Evolutionary conservation across 257 asterid genomes (phyloP), one percentile per base, ranked within the genome.

Genomic region (Ehretia macrophylla): DNA sequence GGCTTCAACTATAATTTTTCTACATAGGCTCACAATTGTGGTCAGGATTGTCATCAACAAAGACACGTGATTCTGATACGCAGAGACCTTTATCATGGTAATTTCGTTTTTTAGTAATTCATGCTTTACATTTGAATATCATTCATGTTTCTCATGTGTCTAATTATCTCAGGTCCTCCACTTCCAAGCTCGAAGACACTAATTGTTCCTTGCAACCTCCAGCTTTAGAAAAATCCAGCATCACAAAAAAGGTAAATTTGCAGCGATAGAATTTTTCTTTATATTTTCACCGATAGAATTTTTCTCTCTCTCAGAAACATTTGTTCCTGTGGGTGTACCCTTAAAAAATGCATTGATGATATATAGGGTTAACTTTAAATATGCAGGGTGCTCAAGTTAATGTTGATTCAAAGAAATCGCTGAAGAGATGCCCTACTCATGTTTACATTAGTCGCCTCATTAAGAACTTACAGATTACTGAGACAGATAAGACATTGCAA

Each of bases 401-500:
- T 14, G 55, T 56, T 23, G 60, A 67, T 64, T 68, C 81, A 38
- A 78, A 66, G 72, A 77, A 74, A 55, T 68, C 81, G 9, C 68
- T 86, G 88, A 91, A 79, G 78, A 78, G 90, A 75, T 68, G 92
- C 53, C 57, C 79, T 32, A 66, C 86, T 8, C 95, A 91, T 52
- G 81, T 79, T 61, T 74, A 83, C 77, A 71, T 91, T 62, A 44
- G 86, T 64, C 81, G 68, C 65, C 82, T 83, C 47, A 81, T 77
- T 44, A 76, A 81, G 65, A 84, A 46, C 78, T 48, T 74, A 63
- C 79, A 83, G 78, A 56, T 67, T 58, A 59, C 81, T 13, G 73
- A 67, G 51, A 63, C 27, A 62, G 72, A 70, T 44, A 79, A 71
- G 40, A 61, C 56, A 10, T 52, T 55, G 18, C 75, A 13, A 14